phyloP scores from a whole-genome alignment of 139 green algal species.

The Chlamydomonas sphaeroides region DNA sequence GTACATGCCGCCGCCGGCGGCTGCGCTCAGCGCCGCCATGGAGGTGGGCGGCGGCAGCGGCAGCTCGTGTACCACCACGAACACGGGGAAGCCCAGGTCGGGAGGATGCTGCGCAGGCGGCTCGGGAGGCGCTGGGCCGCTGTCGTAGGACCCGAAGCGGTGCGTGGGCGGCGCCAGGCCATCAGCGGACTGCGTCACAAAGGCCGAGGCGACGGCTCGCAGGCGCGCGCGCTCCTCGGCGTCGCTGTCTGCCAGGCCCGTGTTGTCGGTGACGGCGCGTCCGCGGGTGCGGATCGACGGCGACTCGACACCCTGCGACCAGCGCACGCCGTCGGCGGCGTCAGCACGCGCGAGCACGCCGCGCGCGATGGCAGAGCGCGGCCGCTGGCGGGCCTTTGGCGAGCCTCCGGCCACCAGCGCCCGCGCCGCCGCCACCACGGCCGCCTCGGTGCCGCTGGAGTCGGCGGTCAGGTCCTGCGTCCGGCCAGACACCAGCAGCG shows the following conservation, averaged over 20 bases:
- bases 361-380: slow-evolving; percentile 1
- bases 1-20: not conserved
- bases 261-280: not conserved
- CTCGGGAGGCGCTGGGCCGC: not conserved
- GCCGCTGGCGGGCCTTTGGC: slow-evolving; percentile 1
- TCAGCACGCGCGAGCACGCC: not conserved
- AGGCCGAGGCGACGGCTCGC: not conserved
- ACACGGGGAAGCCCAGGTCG: slow-evolving; percentile 6
- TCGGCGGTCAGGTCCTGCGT: too few species aligned
- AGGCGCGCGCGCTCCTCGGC: not conserved
- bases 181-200: not conserved
- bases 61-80: slow-evolving; percentile 35
- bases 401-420: too few species aligned
- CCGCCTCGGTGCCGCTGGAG: too few species aligned
- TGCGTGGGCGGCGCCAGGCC: not conserved
- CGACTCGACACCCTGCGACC: not conserved
- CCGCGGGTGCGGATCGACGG: not conserved
- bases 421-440: too few species aligned
- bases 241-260: not conserved
- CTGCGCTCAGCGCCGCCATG: not conserved
- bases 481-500: too few species aligned
- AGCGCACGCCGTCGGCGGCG: slow-evolving; percentile 17
- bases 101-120: not conserved
- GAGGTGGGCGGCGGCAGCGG: not conserved
- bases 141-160: not conserved